Evolutionary conservation across 78 protist genomes (phyloP), one percentile per base, ranked within the genome.

Genomic region (Dictyostelium capitatum): DNA sequence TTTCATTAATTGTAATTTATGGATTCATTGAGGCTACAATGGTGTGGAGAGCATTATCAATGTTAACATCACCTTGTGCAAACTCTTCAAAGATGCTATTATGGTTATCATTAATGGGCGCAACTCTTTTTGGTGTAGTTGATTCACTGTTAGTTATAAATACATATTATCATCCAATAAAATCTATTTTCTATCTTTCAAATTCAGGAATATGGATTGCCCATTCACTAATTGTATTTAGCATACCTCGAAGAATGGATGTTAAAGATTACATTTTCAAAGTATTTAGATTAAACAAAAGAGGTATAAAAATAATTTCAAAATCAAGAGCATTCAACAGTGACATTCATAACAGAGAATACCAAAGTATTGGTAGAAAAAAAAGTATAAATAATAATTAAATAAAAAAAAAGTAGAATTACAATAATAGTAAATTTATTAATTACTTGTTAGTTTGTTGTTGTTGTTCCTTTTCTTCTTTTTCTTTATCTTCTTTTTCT

Each of bases 41-140:
- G 30, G 23, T 87, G 48, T 87, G 93, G 93, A 41, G 93, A 37
- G 92, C 92, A 25, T 11, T 85, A n/a, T 80, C 93, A 46, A n/a
- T 87, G 32, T 30, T 79, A 1, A 48, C 78, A 30, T 77, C 65
- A 43, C 93, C 93, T 46, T 83, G 93, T n/a, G 25, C 83, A 0
- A 64, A 64, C 20, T 79, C 92, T 54, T 56, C 93, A 6, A 53
- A 74, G 23, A 9, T 65, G 28, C 25, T 87, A 12, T 23, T 87
- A 8, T 77, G 79, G 78, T 50, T 87, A 0, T 10, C 69, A 64
- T 83, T 87, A 8, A 14, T 87, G 3, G 93, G 93, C 7, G 48
- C 72, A 0, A 74, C 84, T 11, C 17, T 69, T 8, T 87, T 87
- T 48, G 83, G 82, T n/a, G 51, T 87, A 0, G 80, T 82, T 2